These are phyloP conservation scores for Mucuna pruriens DNA, from an alignment of 306 rosid genomes.

Conservation along the genomic window DNA sequence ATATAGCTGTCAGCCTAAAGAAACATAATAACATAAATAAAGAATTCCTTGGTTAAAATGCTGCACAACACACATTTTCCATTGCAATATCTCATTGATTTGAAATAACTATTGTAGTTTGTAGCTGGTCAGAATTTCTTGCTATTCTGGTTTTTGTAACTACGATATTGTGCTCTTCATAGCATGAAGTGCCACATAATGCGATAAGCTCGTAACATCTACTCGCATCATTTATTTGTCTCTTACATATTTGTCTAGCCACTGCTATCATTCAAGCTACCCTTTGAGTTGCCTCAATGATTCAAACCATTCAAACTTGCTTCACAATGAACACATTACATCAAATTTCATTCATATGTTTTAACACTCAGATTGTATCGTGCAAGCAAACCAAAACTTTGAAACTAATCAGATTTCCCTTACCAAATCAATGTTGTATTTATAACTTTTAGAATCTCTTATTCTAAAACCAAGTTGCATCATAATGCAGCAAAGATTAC, in stretches of 20 bases:
- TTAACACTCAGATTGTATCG: neutral
- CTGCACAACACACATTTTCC: neutral
- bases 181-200: neutral
- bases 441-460: neutral
- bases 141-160: neutral
- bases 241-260: neutral
- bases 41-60: neutral
- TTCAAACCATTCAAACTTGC: neutral
- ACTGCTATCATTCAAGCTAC: neutral
- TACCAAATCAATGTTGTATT: neutral
- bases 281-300: neutral
- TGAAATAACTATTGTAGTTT: neutral
- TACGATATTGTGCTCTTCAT: neutral
- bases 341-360: neutral
- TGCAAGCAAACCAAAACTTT: neutral
- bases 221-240: neutral
- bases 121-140: neutral
- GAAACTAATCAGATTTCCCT: neutral
- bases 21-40: constrained; percentile 15
- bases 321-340: neutral
- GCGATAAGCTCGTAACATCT: neutral
- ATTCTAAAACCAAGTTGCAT: neutral
- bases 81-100: neutral
- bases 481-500: neutral
- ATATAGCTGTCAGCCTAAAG: neutral